phyloP scores from a whole-genome alignment of 306 rosid species.

The Prosopis cineraria region DNA sequence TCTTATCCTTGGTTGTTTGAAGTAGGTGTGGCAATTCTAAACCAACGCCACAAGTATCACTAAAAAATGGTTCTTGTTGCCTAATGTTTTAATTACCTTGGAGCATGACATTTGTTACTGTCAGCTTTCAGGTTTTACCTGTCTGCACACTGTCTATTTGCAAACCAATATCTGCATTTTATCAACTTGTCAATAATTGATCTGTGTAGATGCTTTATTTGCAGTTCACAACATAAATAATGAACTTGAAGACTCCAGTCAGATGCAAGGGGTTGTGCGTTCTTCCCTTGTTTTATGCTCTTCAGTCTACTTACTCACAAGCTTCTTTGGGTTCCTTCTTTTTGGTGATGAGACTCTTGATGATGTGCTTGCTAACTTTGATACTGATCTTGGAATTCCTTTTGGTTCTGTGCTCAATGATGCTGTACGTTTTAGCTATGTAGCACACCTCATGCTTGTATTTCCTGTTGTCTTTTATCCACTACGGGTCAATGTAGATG shows the following conservation, averaged over 20 bases:
- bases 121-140: slow-evolving; percentile 19
- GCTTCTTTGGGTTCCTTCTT: slow-evolving; percentile 90
- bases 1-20: slow-evolving; percentile 11
- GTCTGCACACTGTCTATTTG: slow-evolving; percentile 9
- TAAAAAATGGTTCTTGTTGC: neutral
- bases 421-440: slow-evolving; percentile 80
- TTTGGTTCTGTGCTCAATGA: slow-evolving; percentile 69
- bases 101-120: slow-evolving; percentile 17
- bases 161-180: neutral
- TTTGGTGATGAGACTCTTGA: slow-evolving; percentile 84
- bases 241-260: slow-evolving; percentile 75
- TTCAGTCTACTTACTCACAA: slow-evolving; percentile 75
- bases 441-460: slow-evolving; percentile 91
- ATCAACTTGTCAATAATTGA: neutral
- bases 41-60: neutral
- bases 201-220: slow-evolving; percentile 33
- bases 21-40: neutral
- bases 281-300: slow-evolving; percentile 72
- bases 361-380: slow-evolving; percentile 89
- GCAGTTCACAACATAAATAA: slow-evolving; percentile 83
- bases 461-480: slow-evolving; percentile 84
- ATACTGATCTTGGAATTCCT: slow-evolving; percentile 81
- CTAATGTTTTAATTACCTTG: slow-evolving; percentile 4
- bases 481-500: slow-evolving; percentile 75
- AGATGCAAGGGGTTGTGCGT: slow-evolving; percentile 67